Evolutionary conservation across 2,329 filamentous ascomycete genomes (phyloP).

Genomic region (Davidsoniella virescens): DNA sequence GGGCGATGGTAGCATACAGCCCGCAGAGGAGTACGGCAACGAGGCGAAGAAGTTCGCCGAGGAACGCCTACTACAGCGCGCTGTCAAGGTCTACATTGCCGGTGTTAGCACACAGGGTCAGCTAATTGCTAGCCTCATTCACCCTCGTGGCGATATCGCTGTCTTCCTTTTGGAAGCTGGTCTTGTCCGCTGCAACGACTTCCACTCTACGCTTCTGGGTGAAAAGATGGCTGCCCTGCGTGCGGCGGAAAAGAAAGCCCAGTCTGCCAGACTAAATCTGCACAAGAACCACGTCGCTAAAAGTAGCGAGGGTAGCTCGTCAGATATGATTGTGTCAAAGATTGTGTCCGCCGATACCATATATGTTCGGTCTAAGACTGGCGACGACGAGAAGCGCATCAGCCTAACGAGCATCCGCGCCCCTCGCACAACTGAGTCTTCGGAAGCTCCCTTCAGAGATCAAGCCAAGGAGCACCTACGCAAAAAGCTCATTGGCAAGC

Average conservation of each 20-base stretch:
- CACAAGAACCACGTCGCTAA: constrained; percentile 61
- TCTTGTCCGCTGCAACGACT: constrained; percentile 82
- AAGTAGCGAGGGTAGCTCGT: constrained; percentile 28
- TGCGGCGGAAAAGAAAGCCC: constrained; percentile 73
- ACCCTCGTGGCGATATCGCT: constrained; percentile 84
- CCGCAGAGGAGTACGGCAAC: constrained; percentile 78
- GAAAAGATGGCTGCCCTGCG: constrained; percentile 73
- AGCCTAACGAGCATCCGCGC: constrained; percentile 86
- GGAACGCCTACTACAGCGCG: constrained; percentile 67
- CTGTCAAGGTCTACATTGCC: constrained; percentile 66
- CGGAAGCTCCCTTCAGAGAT: constrained; percentile 74
- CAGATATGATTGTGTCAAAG: constrained; percentile 71
- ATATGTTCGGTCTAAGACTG: constrained; percentile 68
- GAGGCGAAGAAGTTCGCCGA: constrained; percentile 84
- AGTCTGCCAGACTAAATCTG: constrained; percentile 57
- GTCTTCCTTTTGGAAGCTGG: constrained; percentile 80
- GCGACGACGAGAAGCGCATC: constrained; percentile 68
- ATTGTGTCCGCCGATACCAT: constrained; percentile 67
- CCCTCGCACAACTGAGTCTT: constrained; percentile 73
- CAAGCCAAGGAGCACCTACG: constrained; percentile 94
- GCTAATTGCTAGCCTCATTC: constrained; percentile 72
- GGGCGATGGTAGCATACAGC: constrained; percentile 60
- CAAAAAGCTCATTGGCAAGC: constrained; percentile 89
- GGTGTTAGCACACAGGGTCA: constrained; percentile 82
- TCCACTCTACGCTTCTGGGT: constrained; percentile 85